Conservation (phyloP, 495 filamentous ascomycete genomes). For the Penicillium robsamsonii region DNA sequence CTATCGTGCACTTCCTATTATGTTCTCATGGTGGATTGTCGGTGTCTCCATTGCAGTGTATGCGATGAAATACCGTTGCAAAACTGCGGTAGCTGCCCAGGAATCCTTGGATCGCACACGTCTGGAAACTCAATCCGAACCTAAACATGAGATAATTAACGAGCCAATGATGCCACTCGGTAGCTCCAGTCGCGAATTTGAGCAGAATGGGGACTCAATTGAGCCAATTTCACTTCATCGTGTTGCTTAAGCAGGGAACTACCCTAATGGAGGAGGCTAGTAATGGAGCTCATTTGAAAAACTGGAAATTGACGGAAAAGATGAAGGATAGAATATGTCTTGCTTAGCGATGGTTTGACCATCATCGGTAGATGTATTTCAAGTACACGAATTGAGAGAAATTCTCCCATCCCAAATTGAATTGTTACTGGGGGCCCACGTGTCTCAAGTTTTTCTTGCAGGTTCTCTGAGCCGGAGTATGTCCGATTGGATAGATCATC, state of each 20-base stretch:
- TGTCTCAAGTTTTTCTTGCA: background rate
- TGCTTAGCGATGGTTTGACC: background rate
- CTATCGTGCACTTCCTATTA: constrained; percentile 36
- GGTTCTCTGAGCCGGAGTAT: background rate
- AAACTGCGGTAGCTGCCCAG: background rate
- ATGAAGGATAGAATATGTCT: background rate
- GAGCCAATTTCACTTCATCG: background rate
- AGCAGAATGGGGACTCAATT: background rate
- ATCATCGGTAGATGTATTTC: background rate
- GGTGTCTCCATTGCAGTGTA: background rate
- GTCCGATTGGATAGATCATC: background rate
- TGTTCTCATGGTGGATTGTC: constrained; percentile 35
- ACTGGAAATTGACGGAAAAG: background rate
- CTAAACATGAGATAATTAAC: background rate
- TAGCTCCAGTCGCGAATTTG: background rate
- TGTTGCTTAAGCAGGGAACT: background rate
- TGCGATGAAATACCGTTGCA: constrained; percentile 5
- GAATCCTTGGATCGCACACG: background rate
- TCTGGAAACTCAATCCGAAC: background rate
- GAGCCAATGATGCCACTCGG: background rate
- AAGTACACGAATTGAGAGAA: background rate
- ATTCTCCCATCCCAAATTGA: background rate
- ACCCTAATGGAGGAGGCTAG: background rate
- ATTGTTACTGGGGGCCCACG: too few relatives aligned
- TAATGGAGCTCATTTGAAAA: background rate